A percentile compares a stretch with the other conserved stretches of the same genome.
phyloP scores from a whole-genome alignment of 768 basidiomycete genomes.

The Gymnopilus dilepis region DNA sequence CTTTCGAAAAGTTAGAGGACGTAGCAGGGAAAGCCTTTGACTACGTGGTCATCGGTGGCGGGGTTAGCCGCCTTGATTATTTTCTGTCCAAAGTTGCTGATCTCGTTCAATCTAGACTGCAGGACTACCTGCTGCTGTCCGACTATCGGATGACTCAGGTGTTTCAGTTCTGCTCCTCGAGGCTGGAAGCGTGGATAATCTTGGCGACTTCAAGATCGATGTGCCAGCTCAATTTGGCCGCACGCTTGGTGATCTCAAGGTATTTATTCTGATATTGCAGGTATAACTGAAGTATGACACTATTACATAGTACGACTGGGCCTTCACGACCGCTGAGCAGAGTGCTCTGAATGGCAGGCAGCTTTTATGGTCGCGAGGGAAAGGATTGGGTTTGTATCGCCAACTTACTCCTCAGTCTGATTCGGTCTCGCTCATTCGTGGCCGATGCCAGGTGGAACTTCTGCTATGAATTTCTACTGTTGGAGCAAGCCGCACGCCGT shows the following conservation, averaged over 20 bases:
- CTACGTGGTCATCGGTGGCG: no score
- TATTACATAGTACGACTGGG: conserved; percentile 40
- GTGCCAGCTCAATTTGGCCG: conserved; percentile 37
- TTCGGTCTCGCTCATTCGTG: not conserved
- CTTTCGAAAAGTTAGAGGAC: no score
- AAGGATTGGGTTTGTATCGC: conserved; percentile 34
- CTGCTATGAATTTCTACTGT: conserved; percentile 47
- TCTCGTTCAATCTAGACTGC: conserved; percentile 19
- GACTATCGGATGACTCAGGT: conserved; percentile 36
- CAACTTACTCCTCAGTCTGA: no score
- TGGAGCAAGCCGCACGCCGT: conserved; percentile 40
- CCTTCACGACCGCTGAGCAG: conserved; percentile 36
- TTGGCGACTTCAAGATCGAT: conserved; percentile 40
- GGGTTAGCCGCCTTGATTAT: no score
- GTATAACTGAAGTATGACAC: no score
- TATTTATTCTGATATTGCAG: conserved; percentile 10
- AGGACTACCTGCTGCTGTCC: conserved; percentile 36
- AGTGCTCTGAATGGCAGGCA: conserved; percentile 30
- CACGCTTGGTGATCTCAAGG: conserved; percentile 33
- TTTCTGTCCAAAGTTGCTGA: not conserved
- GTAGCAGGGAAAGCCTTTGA: no score
- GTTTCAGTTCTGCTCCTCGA: conserved; percentile 42
- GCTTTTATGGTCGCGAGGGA: conserved; percentile 36
- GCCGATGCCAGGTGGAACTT: conserved; percentile 43
- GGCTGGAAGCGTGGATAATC: conserved; percentile 35